Conservation (phyloP, 208 protist species). For the Crithidia mellificae region DNA sequence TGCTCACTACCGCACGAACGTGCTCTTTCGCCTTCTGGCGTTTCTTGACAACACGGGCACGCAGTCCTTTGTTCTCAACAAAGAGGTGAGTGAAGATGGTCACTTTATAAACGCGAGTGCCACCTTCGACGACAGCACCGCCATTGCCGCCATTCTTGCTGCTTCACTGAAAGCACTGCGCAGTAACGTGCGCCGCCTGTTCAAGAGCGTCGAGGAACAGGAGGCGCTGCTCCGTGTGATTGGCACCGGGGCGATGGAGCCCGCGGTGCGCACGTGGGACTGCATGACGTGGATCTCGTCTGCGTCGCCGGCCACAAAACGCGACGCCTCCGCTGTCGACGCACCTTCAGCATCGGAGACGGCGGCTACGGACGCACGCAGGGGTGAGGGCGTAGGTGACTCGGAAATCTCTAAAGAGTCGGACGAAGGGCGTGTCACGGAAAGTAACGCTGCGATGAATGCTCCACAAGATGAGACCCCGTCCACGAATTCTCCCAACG, state of each 20-base stretch:
- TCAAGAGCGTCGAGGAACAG: slow-evolving; percentile 46
- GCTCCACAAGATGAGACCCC: neutral
- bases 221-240: slow-evolving; percentile 42
- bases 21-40: slow-evolving; percentile 76
- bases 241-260: slow-evolving; percentile 19
- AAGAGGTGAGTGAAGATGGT: slow-evolving; percentile 38
- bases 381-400: no score
- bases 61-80: slow-evolving; percentile 60
- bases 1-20: no score
- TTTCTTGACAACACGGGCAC: slow-evolving; percentile 83
- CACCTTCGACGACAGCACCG: slow-evolving; percentile 41
- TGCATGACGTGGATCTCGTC: slow-evolving; percentile 10
- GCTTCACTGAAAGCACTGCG: slow-evolving; percentile 49
- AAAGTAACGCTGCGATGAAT: no score
- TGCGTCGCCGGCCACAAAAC: neutral
- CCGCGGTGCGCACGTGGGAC: neutral
- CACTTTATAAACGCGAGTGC: slow-evolving; percentile 39
- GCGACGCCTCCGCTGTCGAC: neutral
- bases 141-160: slow-evolving; percentile 50
- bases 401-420: no score
- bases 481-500: neutral
- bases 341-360: neutral
- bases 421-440: no score
- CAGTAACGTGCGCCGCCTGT: slow-evolving; percentile 52
- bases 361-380: no score